A percentile compares a stretch with the other conserved stretches of the same genome.
Evolutionary conservation across 768 basidiomycete species (phyloP).

Genomic region (Calvatia gigantea): DNA sequence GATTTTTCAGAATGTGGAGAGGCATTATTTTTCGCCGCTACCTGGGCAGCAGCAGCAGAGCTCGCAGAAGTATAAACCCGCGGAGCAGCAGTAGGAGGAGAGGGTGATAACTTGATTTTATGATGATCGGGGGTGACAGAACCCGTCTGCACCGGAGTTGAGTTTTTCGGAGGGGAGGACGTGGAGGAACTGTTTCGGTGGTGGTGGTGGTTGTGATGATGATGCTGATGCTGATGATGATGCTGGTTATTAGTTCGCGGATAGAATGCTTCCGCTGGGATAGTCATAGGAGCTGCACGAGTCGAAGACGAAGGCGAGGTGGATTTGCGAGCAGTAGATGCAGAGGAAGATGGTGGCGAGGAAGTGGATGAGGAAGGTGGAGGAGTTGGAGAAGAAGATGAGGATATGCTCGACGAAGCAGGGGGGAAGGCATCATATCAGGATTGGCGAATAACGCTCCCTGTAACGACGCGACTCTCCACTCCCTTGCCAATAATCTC

Average conservation of each 20-base stretch:
- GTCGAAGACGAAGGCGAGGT: background rate
- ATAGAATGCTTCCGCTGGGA: slow-evolving; percentile 11
- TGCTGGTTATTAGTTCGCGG: slow-evolving; percentile 3
- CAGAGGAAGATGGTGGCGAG: background rate
- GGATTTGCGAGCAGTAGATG: background rate
- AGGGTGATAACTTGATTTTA: background rate
- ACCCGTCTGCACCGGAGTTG: background rate
- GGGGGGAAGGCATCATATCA: background rate
- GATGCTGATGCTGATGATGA: background rate
- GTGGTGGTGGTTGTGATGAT: no score
- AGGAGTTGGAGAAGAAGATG: slow-evolving; percentile 2
- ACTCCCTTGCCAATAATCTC: slow-evolving; percentile 4
- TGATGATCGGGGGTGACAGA: background rate
- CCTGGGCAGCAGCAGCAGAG: slow-evolving; percentile 9
- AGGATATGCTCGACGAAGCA: background rate
- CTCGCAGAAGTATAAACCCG: slow-evolving; percentile 8
- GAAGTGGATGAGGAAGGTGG: slow-evolving; percentile 2
- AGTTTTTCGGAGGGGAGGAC: background rate
- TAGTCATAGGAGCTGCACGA: slow-evolving; percentile 6
- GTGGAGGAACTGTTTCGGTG: background rate
- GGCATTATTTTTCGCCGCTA: slow-evolving; percentile 4
- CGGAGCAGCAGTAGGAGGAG: background rate
- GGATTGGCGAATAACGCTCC: slow-evolving; percentile 5
- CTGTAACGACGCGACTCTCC: slow-evolving; percentile 10
- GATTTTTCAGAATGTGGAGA: slow-evolving; percentile 1